Percentiles rank a stretch among this genome's conserved stretches.
Evolutionary conservation across 192 early-diverging fungal genomes (phyloP).

Genomic region (Nowakowskiella sp.): DNA sequence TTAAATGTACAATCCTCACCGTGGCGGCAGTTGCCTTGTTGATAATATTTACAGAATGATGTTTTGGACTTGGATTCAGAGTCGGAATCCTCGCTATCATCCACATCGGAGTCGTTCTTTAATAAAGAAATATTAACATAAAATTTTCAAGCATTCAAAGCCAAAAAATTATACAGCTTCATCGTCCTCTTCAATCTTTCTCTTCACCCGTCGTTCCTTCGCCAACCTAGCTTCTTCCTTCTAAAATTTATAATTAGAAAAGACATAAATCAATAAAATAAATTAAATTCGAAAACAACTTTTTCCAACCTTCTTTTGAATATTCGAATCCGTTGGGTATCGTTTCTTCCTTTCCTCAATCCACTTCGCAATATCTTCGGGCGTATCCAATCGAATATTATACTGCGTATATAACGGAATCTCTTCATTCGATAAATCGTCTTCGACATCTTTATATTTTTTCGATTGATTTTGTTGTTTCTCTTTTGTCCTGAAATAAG

Average conservation of each 20-base stretch:
- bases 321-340: constrained; percentile 68
- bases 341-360: constrained; percentile 70
- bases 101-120: constrained; percentile 3
- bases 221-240: constrained; percentile 21
- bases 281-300: not conserved
- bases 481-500: too few relatives aligned
- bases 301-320: constrained; percentile 49
- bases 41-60: constrained; percentile 31
- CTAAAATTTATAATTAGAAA: constrained; percentile 12
- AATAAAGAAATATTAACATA: not conserved
- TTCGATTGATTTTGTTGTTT: too few relatives aligned
- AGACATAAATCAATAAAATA: constrained; percentile 4
- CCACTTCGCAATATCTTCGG: constrained; percentile 73
- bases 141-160: constrained; percentile 17
- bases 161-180: constrained; percentile 31
- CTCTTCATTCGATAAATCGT: too few relatives aligned
- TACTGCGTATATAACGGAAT: too few relatives aligned
- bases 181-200: constrained; percentile 7
- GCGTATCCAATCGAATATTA: too few relatives aligned
- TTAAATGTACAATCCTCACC: constrained; percentile 30
- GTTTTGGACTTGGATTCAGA: too few relatives aligned
- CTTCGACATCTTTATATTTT: too few relatives aligned
- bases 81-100: too few relatives aligned
- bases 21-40: constrained; percentile 25
- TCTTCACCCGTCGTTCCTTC: constrained; percentile 12